These are phyloP conservation scores for Chaetomium olivaceum DNA, from an alignment of 2,329 filamentous ascomycete species.

Conservation along the genomic window DNA sequence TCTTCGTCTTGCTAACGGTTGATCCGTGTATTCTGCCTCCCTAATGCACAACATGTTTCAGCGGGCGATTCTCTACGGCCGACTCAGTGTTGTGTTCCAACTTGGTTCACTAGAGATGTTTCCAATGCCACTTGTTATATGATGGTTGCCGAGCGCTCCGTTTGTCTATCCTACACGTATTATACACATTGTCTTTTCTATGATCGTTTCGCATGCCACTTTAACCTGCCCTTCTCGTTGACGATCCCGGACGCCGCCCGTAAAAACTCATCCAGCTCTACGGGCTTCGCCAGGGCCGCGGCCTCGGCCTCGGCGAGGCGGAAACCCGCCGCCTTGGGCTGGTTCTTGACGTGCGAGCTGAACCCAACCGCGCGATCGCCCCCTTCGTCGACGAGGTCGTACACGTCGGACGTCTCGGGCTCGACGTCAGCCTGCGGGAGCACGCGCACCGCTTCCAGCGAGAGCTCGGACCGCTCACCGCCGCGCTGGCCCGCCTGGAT, in stretches of 20 bases:
- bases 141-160: neutral
- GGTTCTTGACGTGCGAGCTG: neutral
- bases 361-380: neutral
- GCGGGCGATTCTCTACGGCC: neutral
- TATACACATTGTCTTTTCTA: slow-evolving; percentile 1
- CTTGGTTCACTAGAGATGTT: neutral
- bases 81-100: neutral
- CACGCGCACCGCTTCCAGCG: slow-evolving; percentile 42
- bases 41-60: neutral
- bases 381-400: neutral
- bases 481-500: slow-evolving; percentile 54
- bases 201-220: slow-evolving; percentile 19
- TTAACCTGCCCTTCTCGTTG: slow-evolving; percentile 14
- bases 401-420: neutral
- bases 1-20: neutral
- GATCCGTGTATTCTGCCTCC: neutral
- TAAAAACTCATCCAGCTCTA: slow-evolving; percentile 3
- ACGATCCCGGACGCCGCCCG: slow-evolving; percentile 7
- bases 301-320: neutral
- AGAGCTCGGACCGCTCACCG: slow-evolving; percentile 53
- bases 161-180: neutral
- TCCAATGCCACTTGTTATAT: neutral
- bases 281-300: neutral
- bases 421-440: neutral
- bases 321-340: neutral